Base-by-base conservation (phyloP, 495 filamentous ascomycete species). In the Neurospora sp. region DNA sequence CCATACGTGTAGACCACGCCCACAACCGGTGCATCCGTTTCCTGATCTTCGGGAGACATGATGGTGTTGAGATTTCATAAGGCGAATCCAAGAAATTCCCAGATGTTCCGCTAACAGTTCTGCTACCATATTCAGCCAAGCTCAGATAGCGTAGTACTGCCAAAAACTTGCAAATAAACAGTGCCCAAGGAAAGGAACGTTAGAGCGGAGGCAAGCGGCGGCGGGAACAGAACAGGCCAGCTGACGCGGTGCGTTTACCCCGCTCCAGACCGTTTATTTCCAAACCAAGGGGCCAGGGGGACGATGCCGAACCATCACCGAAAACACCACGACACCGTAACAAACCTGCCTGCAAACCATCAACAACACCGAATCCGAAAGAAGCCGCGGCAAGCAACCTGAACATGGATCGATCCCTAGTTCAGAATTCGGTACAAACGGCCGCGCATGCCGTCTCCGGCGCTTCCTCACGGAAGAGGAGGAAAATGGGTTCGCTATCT, bases 251-350 rank as follows among this genome's bases (percentile, higher is more conserved):
- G 53, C 20, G 16, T 45, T 40, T 73, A 70, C 71, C 74, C 71
- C 71, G 74, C 72, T 75, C 39, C 61, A 27, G 14, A 65, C 27
- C 53, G 27, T 65, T 35, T 9, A 37, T 37, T 37, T 37, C 35
- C 35, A 18, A 22, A 35, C 14, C 27, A 61, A 2, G 53, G 53
- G 53, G n/a, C 7, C 14, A 6, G 40, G 65, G 35, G 39, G 38
- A 22, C 12, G 72, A 77, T 79, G 65, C 77, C 77, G 77, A 79
- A 72, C 74, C 74, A 79, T 69, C 77, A 48, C 77, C 77, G 77
- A 79, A 79, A 27, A 68, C 70, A 72, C 73, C 71, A 45, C 42
- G 18, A 45, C 74, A 75, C 70, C 71, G 20, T 20, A 22, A 37
- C 48, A 61, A 68, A 35, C 70, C 39, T 42, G 41, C 16, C 41